These are phyloP conservation scores for Haplosporangium sp. DNA, from an alignment of 371 early-diverging fungal genomes.

Conservation along the genomic window DNA sequence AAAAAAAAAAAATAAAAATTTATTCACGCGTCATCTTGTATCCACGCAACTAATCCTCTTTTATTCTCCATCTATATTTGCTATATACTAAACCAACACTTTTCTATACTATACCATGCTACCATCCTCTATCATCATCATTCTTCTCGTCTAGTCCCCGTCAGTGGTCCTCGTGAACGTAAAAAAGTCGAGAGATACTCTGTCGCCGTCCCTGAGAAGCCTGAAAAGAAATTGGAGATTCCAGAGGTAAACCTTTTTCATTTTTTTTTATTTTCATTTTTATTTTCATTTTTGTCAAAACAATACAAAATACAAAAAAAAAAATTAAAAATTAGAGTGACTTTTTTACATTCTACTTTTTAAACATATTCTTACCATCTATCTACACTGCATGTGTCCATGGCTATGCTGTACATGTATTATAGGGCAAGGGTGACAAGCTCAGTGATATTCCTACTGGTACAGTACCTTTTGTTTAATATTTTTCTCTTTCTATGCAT, in stretches of 20 bases:
- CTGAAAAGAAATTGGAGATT: slow-evolving; percentile 39
- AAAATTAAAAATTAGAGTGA: background rate
- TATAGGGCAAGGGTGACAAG: slow-evolving; percentile 48
- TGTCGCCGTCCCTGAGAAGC: slow-evolving; percentile 27
- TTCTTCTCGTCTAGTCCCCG: slow-evolving; percentile 23
- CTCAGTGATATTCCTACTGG: slow-evolving; percentile 33
- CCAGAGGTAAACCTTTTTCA: slow-evolving; percentile 18
- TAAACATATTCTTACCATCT: background rate
- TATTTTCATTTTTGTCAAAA: slow-evolving; percentile 5
- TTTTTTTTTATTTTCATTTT: background rate
- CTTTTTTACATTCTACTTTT: background rate
- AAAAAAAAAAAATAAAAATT: background rate
- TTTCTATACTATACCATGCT: too few species aligned
- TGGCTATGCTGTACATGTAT: background rate
- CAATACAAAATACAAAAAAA: too few species aligned
- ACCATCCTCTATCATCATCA: background rate
- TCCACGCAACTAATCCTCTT: background rate
- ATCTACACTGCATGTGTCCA: background rate
- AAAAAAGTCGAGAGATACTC: slow-evolving; percentile 48
- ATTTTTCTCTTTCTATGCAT: too few species aligned
- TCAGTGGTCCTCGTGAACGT: slow-evolving; percentile 51
- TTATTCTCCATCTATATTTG: background rate
- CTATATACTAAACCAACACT: too few species aligned
- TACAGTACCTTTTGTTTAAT: slow-evolving; percentile 8
- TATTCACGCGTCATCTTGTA: background rate